Evolutionary conservation across 768 basidiomycete genomes (phyloP).

Genomic region (Naganishia antarctica): DNA sequence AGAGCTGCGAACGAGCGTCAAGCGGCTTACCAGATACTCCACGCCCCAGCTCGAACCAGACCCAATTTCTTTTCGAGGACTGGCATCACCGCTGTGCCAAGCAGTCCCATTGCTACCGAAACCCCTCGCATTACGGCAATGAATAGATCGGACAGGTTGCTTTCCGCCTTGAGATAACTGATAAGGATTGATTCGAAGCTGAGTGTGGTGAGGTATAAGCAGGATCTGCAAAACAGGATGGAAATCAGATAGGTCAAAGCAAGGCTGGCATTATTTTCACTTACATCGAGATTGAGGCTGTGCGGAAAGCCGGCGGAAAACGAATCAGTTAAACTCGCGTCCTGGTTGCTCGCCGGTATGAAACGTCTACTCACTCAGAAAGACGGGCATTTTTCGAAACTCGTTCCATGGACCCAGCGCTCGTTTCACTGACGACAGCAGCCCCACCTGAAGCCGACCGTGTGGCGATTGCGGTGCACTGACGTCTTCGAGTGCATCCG

Average conservation of each 20-base stretch:
- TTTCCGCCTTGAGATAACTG: slow-evolving; percentile 45
- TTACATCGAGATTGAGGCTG: slow-evolving; percentile 41
- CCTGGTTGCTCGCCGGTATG: no score
- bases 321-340: no score
- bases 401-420: slow-evolving; percentile 25
- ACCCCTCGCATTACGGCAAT: slow-evolving; percentile 45
- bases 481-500: no score
- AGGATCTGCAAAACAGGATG: slow-evolving; percentile 23
- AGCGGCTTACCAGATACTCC: slow-evolving; percentile 44
- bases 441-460: no score
- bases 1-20: no score
- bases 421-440: slow-evolving; percentile 20
- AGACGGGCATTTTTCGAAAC: slow-evolving; percentile 43
- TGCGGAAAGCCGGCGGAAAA: no score
- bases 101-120: slow-evolving; percentile 39
- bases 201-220: slow-evolving; percentile 42
- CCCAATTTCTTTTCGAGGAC: slow-evolving; percentile 38
- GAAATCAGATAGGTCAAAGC: no score
- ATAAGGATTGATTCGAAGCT: slow-evolving; percentile 48
- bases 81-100: slow-evolving; percentile 48
- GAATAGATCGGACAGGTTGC: slow-evolving; percentile 41
- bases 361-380: slow-evolving; percentile 42
- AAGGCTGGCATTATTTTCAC: not conserved
- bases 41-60: slow-evolving; percentile 44
- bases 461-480: no score